Evolutionary conservation across 768 basidiomycete species (phyloP).

Genomic region (Nidularia sp.): DNA sequence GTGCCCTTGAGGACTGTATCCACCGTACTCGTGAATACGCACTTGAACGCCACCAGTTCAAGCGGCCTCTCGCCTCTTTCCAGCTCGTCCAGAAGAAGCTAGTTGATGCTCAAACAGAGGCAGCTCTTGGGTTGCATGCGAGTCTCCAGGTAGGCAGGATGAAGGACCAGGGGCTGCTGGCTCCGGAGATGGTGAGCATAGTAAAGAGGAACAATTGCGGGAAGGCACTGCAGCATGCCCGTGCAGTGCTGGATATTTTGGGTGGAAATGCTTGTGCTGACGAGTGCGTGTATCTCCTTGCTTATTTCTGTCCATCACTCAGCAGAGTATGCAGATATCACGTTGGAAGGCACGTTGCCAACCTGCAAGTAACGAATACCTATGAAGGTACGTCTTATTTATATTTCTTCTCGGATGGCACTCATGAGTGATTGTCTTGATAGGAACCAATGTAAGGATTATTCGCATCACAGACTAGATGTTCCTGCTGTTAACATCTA

Average conservation of each 20-base stretch:
- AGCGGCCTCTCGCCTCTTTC: slow-evolving; percentile 86
- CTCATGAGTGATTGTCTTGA: neutral
- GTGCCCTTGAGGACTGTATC: slow-evolving; percentile 91
- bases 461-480: slow-evolving; percentile 2
- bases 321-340: slow-evolving; percentile 58
- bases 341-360: slow-evolving; percentile 91
- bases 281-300: slow-evolving; percentile 56
- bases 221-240: slow-evolving; percentile 81
- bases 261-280: slow-evolving; percentile 94
- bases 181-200: slow-evolving; percentile 93
- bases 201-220: slow-evolving; percentile 96
- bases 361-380: slow-evolving; percentile 93
- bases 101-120: slow-evolving; percentile 88
- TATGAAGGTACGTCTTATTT: slow-evolving; percentile 67
- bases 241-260: slow-evolving; percentile 82
- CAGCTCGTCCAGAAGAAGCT: slow-evolving; percentile 98
- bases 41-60: slow-evolving; percentile 87
- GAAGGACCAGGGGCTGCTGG: slow-evolving; percentile 69
- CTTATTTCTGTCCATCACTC: neutral
- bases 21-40: slow-evolving; percentile 75
- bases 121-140: slow-evolving; percentile 71
- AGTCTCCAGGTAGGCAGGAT: slow-evolving; percentile 81
- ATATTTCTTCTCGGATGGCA: neutral
- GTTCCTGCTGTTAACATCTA: slow-evolving; percentile 5
- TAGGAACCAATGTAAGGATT: slow-evolving; percentile 51